Percentiles rank a stretch among this genome's conserved stretches.
Conservation (phyloP, 352 stramenopile genomes). For the Phytophthora sansomeana region DNA sequence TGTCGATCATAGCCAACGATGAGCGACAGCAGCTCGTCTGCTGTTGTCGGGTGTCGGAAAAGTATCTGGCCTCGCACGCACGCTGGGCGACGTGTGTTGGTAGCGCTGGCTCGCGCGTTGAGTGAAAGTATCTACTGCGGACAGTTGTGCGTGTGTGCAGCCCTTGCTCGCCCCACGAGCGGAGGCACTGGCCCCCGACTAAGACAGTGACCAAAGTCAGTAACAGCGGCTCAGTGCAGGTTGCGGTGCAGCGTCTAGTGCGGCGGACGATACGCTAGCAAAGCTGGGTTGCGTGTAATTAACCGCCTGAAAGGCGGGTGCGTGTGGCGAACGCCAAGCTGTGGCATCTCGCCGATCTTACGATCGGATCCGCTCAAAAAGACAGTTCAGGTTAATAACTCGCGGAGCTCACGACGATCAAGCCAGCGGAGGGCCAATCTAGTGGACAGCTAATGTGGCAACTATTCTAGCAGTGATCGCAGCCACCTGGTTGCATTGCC, state of each 20-base stretch:
- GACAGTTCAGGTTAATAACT: too few species aligned
- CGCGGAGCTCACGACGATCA: too few species aligned
- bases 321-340: background rate
- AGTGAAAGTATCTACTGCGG: slow-evolving; percentile 18
- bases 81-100: background rate
- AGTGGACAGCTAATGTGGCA: slow-evolving; percentile 1
- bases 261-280: slow-evolving; percentile 12
- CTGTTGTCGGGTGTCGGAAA: slow-evolving; percentile 16
- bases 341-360: slow-evolving; percentile 28
- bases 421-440: too few species aligned
- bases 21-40: slow-evolving; percentile 14
- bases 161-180: background rate
- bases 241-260: slow-evolving; percentile 12
- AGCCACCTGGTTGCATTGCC: too few species aligned
- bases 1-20: slow-evolving; percentile 20
- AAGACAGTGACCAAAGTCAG: slow-evolving; percentile 3
- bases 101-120: slow-evolving; percentile 12
- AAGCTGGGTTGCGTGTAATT: slow-evolving; percentile 23
- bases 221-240: slow-evolving; percentile 6
- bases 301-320: slow-evolving; percentile 23
- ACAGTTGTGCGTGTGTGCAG: background rate
- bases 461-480: too few species aligned
- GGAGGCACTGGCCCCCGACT: slow-evolving; percentile 11
- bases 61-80: slow-evolving; percentile 14
- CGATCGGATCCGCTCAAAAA: slow-evolving; percentile 27